Base-by-base conservation (phyloP, 2,329 filamentous ascomycete genomes). In the Whalleya microplaca region DNA sequence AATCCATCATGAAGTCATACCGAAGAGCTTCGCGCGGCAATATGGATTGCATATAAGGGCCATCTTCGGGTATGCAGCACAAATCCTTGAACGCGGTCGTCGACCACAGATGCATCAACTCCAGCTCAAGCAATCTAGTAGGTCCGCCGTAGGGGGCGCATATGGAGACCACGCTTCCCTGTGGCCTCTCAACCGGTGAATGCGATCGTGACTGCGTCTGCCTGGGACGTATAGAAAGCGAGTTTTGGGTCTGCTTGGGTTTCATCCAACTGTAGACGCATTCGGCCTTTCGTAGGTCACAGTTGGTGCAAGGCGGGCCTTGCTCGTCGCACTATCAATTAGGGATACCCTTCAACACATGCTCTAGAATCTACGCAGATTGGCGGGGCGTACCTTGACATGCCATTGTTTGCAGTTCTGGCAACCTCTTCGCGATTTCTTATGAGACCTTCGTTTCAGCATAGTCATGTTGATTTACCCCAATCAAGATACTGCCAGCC, bases 61-160 rank as follows among this genome's bases (percentile, higher is more conserved):
- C 52, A 45, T 76, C 73, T 16, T 73, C 69, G 0, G 73, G 72
- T 6, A 80, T 71, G 40, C 73, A 75, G 20, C 63, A 70, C 37
- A 76, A 64, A 41, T 68, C 69, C 18, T 71, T 71, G 60, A 74
- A 82, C 0, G 78, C 81, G 18, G 71, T 72, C 0, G 76, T 80
- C 1, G 78, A 75, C 73, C 77, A 83, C 23, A 76, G 76, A 59
- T 82, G 79, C 77, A 83, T 80, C 44, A 83, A 64, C 56, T 82
- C 79, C 8, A 83, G 71, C 54, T 81, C 79, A 21, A 77, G 64
- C 16, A 71, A 41, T 19, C 58, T 50, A 5, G 42, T 41, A 14
- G 60, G 60, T 0, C 60, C 60, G 2, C 60, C 60, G 19, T 63
- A 63, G 16, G 60, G 44, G n/a, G 29, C 55, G 42, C 60, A 63